These are phyloP conservation scores for Amaranthus tricolor DNA, from an alignment of 179 eudicot genomes.

Conservation along the genomic window DNA sequence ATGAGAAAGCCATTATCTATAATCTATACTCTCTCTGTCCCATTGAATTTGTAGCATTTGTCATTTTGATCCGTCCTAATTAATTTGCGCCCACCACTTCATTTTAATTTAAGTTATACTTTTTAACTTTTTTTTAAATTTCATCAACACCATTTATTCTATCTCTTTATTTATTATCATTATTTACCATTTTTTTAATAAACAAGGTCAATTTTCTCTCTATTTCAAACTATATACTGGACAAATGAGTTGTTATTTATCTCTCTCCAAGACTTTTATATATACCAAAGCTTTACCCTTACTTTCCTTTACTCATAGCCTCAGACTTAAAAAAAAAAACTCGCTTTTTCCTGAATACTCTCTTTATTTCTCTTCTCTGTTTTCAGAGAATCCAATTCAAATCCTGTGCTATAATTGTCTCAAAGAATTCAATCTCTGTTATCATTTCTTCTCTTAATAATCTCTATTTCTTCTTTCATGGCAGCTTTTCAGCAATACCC, in stretches of 20 bases:
- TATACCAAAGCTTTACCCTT: conserved; percentile 4
- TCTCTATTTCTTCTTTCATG: conserved; percentile 28
- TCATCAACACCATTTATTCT: too few relatives aligned
- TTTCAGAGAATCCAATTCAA: conserved; percentile 15
- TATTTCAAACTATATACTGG: too few relatives aligned
- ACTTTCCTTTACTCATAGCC: conserved; percentile 9
- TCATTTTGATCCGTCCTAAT: too few relatives aligned
- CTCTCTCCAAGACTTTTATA: neutral
- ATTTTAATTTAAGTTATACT: too few relatives aligned
- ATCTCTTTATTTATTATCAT: too few relatives aligned
- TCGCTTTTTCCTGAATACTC: conserved; percentile 16
- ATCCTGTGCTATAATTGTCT: neutral
- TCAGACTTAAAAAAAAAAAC: neutral
- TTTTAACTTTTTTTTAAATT: too few relatives aligned
- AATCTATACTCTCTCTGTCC: too few relatives aligned
- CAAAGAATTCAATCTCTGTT: conserved; percentile 4
- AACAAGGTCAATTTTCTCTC: neutral
- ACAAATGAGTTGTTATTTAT: too few relatives aligned
- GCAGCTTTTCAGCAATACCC: conserved; percentile 53
- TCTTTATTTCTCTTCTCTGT: conserved; percentile 16
- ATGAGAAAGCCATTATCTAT: too few relatives aligned
- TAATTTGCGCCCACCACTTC: too few relatives aligned
- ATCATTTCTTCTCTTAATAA: neutral
- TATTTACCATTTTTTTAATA: too few relatives aligned
- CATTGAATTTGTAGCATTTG: too few relatives aligned